Conservation (phyloP, 805 yeast species). For the Yamadazyma sp. region DNA sequence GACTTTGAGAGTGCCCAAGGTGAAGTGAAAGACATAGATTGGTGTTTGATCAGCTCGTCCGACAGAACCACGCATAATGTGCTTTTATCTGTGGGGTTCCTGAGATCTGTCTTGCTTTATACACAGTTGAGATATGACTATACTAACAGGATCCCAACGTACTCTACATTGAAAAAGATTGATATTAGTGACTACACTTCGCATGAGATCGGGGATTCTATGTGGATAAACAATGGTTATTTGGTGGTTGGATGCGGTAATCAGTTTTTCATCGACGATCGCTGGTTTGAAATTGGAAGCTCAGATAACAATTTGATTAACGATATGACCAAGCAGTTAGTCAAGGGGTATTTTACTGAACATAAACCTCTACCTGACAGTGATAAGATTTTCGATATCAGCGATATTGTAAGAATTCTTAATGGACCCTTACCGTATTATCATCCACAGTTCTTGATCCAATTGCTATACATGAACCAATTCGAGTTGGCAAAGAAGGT, state of each 20-base stretch:
- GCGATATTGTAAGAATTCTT: constrained; percentile 70
- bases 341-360: constrained; percentile 28
- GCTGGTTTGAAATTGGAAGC: constrained; percentile 41
- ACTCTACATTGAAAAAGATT: constrained; percentile 70
- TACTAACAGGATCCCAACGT: constrained; percentile 76
- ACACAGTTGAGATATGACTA: constrained; percentile 88
- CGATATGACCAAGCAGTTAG: constrained; percentile 45
- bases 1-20: constrained; percentile 31
- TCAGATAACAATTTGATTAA: constrained; percentile 43
- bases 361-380: constrained; percentile 5
- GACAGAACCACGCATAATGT: constrained; percentile 35
- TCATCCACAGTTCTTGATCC: constrained; percentile 87
- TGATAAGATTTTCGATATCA: constrained; percentile 41
- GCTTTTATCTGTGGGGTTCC: constrained; percentile 78
- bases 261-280: constrained; percentile 81
- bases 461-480: constrained; percentile 65
- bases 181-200: constrained; percentile 71
- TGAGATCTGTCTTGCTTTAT: constrained; percentile 59
- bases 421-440: constrained; percentile 90
- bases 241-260: constrained; percentile 87
- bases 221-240: constrained; percentile 80
- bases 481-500: constrained; percentile 54
- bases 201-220: constrained; percentile 83
- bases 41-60: constrained; percentile 62
- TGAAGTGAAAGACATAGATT: constrained; percentile 70